Conservation (phyloP, 75 land plant species). For the Cupressus sempervirens region DNA sequence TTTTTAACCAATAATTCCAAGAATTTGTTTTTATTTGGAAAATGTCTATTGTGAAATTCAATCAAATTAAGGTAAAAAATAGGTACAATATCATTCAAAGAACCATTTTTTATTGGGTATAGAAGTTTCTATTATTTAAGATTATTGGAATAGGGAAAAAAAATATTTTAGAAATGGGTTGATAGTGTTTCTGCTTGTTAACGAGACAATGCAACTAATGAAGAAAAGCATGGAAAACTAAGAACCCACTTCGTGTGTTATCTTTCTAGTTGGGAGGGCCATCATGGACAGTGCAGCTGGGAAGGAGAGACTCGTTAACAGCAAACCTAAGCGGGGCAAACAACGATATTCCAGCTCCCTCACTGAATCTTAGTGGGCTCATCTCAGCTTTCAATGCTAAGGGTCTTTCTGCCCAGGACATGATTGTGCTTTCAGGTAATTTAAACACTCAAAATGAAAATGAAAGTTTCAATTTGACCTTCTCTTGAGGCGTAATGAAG, state of each 20-base stretch:
- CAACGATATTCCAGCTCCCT: constrained; percentile 20
- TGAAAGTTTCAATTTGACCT: neutral
- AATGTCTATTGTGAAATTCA: neutral
- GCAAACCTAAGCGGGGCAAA: constrained; percentile 18
- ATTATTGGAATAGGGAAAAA: no score
- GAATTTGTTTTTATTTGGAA: no score
- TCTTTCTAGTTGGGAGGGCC: constrained; percentile 7
- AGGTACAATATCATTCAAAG: no score
- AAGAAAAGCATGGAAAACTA: no score
- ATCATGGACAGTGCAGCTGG: constrained; percentile 6
- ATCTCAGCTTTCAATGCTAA: constrained; percentile 8
- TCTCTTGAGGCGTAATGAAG: no score
- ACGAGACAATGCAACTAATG: no score
- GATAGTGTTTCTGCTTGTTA: no score
- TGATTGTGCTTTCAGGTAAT: constrained; percentile 34
- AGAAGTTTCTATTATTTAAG: no score
- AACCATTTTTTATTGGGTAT: neutral
- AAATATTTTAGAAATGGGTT: no score
- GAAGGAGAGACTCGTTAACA: constrained; percentile 21
- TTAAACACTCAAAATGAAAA: neutral
- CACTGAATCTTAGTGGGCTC: constrained; percentile 4
- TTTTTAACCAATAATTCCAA: no score
- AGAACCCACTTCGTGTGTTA: neutral
- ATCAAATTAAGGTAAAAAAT: no score
- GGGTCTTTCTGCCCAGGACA: constrained; percentile 26